Conservation (phyloP, 225 moss, liverwort and hornwort species). For the Climacium dendroides region DNA sequence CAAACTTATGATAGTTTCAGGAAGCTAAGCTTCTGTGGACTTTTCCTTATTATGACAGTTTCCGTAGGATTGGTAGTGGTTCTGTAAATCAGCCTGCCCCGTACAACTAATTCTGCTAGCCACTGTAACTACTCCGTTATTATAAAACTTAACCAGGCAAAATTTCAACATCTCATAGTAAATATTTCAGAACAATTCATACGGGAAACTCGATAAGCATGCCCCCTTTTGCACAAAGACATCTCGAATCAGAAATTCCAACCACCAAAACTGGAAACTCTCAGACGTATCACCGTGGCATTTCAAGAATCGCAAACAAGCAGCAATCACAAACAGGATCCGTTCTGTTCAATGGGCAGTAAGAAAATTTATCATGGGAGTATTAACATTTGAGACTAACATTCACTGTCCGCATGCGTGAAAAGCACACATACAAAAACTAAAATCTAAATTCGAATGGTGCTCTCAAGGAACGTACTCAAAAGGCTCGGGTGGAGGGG, state of each 20-base stretch:
- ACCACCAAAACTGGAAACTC: not conserved
- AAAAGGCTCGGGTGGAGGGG: constrained; percentile 34
- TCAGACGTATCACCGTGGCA: not conserved
- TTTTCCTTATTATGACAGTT: not conserved
- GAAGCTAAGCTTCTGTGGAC: not conserved
- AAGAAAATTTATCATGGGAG: not conserved
- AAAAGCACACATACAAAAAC: not conserved
- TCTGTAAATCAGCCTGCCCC: not conserved
- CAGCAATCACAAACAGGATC: not conserved
- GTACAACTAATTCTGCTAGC: not conserved
- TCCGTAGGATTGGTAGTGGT: not conserved
- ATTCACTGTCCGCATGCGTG: not conserved
- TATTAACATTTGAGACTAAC: constrained; percentile 22
- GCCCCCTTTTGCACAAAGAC: no score
- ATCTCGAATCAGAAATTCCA: not conserved
- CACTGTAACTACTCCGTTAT: no score
- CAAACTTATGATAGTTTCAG: no score
- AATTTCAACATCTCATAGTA: not conserved
- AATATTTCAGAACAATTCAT: not conserved
- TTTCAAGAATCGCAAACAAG: not conserved
- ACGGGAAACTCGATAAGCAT: no score
- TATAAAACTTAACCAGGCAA: not conserved
- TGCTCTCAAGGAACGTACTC: constrained; percentile 30
- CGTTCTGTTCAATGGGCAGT: not conserved
- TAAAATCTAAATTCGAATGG: not conserved